These are phyloP conservation scores for Ogataea salicorniae DNA, from an alignment of 805 yeast species.

Conservation along the genomic window DNA sequence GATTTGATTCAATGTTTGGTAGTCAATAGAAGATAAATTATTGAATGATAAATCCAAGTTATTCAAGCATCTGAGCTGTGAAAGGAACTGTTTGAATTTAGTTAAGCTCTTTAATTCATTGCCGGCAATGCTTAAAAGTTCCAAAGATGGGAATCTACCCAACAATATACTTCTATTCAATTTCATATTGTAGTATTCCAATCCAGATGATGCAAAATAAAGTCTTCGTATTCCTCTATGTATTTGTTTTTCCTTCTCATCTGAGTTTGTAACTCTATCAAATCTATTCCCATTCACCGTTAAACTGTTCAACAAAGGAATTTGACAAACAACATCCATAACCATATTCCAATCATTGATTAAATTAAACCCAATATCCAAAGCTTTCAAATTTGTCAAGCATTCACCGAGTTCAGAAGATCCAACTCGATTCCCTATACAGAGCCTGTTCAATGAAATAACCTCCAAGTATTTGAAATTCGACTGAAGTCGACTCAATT, in stretches of 20 bases:
- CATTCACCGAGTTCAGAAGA: conserved; percentile 3
- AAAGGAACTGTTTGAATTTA: conserved; percentile 16
- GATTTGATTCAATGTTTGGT: conserved; percentile 7
- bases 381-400: conserved; percentile 25
- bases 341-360: conserved; percentile 38
- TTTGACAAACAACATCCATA: conserved; percentile 29
- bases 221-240: conserved; percentile 11
- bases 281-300: conserved; percentile 54
- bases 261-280: not conserved
- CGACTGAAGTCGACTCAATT: conserved; percentile 42
- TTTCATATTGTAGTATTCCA: conserved; percentile 1
- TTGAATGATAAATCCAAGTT: conserved; percentile 37
- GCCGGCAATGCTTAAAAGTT: conserved; percentile 29
- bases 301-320: conserved; percentile 37
- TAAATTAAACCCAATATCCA: conserved; percentile 62
- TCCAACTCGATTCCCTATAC: conserved; percentile 26
- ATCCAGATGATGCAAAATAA: conserved; percentile 15
- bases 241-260: conserved; percentile 1
- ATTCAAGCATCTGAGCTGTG: not conserved
- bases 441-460: conserved; percentile 44
- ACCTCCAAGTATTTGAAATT: conserved; percentile 40
- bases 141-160: conserved; percentile 13
- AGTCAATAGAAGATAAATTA: conserved; percentile 23
- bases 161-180: not conserved
- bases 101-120: conserved; percentile 10